Evolutionary conservation across 208 protist species (phyloP).

Genomic region (Leishmania turanica): DNA sequence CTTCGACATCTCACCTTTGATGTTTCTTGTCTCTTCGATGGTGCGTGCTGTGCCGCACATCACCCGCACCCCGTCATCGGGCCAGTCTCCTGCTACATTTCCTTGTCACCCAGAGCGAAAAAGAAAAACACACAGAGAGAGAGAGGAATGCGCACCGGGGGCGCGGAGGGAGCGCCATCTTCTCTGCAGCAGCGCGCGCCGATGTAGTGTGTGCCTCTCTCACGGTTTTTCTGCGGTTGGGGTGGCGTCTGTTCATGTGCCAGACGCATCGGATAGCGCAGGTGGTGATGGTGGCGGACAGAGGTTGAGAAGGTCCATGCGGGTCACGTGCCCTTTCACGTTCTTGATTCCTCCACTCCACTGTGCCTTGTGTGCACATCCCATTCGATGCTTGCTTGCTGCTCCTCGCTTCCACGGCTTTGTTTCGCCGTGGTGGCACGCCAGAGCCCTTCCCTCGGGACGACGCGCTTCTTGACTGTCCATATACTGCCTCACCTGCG

Average conservation of each 20-base stretch:
- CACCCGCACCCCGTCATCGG: neutral
- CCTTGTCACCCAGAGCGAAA: neutral
- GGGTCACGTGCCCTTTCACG: neutral
- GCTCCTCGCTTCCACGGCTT: neutral
- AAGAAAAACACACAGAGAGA: neutral
- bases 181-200: neutral
- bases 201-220: neutral
- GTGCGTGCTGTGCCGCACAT: neutral
- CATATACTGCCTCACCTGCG: neutral
- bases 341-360: neutral
- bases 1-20: neutral
- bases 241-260: neutral
- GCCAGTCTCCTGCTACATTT: neutral
- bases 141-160: neutral
- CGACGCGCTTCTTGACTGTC: neutral
- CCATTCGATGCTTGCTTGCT: neutral
- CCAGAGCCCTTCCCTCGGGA: neutral
- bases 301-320: neutral
- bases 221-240: neutral
- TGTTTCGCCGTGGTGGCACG: neutral
- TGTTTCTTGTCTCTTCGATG: neutral
- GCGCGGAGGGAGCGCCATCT: neutral
- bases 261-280: neutral
- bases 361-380: slow-evolving; percentile 1
- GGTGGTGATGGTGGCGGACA: neutral